Evolutionary conservation across 2,329 filamentous ascomycete genomes (phyloP), one percentile per base, ranked within the genome.

Genomic region (Claviceps africana): DNA sequence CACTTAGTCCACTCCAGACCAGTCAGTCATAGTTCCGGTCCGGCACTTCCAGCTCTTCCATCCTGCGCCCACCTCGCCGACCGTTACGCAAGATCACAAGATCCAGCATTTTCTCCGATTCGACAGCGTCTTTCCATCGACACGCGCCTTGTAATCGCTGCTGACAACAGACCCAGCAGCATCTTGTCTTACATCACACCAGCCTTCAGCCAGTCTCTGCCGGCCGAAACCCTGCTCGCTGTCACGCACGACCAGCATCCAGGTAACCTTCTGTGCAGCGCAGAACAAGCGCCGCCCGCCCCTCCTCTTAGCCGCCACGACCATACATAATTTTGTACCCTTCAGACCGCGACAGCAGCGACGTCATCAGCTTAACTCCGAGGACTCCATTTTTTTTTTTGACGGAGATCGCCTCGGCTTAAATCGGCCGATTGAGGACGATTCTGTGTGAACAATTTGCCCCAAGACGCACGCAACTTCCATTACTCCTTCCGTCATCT

Each of bases 381-480:
- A 40, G 17, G 8, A 39, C 40, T 44, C 22, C 21, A 47, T 25
- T 35, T 25, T 37, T n/a, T 37, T n/a, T 37, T 45, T 46, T 28
- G 2, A 10, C 42, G 13, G 31, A 31, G n/a, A 44, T 13, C 25
- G 21, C 28, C 33, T 50, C 19, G 37, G 13, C 40, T 48, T 52
- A 52, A 52, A 56, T 37, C 53, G 15, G 13, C 15, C 31, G 28
- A 52, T 53, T 45, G 52, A 53, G 52, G 51, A 59, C 58, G 57
- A 58, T 57, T 59, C 62, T 58, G 61, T 60, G 62, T 58, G 22
- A 65, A 64, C 65, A 61, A 64, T 64, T 66, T 66, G 64, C 64
- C 66, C 74, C 71, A 52, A 37, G 65, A 77, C 75, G 74, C 74
- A 74, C 67, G 65, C 66, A 59, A 68, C 67, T 70, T 70, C 70